Evolutionary conservation across 1,284 basidiomycete species (phyloP), one percentile per base, ranked within the genome.

Genomic region (Cryptococcus floricola): DNA sequence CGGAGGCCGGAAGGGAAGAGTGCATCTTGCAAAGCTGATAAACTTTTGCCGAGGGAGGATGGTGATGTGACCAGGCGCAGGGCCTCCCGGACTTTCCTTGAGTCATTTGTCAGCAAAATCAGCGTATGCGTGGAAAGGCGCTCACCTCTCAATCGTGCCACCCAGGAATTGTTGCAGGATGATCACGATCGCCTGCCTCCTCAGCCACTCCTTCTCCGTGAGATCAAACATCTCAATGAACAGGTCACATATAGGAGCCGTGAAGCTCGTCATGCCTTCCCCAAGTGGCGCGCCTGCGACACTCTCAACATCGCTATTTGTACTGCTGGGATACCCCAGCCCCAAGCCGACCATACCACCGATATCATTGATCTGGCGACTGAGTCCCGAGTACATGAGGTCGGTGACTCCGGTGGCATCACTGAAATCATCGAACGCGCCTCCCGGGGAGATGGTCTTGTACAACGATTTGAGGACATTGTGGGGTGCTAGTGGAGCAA

Each of bases 91-190:
- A 48, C n/a, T 19, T 45, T 25, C n/a, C 14, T 27, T 39, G 10
- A 56, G n/a, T 14, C 8, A 28, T 19, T 6, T 18, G 41, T 38
- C 16, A 49, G 48, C 31, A 49, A 38, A 10, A 18, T 18, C 23
- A 37, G 48, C 28, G 34, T 34, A 49, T 49, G 27, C 28, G 13
- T 41, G 14, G 23, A 18, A 25, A 9, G 19, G 14, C 9, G 52
- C 58, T 50, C 41, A 92, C 90, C 91, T 81, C 76, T 98, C 95
- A 62, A 98, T 92, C 0, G 95, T 98, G 10, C 89, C 89, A 6
- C 94, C 95, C 4, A 98, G 81, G 4, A 97, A 85, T 71, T 98
- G 94, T 74, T 98, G 95, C 48, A 98, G 78, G 58, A 98, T 91
- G 54, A 98, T 91, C 13, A 97, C 89, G 63, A 97, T 91, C 1